Conservation (phyloP, 768 basidiomycete species). For the Exsudoporus frostii region DNA sequence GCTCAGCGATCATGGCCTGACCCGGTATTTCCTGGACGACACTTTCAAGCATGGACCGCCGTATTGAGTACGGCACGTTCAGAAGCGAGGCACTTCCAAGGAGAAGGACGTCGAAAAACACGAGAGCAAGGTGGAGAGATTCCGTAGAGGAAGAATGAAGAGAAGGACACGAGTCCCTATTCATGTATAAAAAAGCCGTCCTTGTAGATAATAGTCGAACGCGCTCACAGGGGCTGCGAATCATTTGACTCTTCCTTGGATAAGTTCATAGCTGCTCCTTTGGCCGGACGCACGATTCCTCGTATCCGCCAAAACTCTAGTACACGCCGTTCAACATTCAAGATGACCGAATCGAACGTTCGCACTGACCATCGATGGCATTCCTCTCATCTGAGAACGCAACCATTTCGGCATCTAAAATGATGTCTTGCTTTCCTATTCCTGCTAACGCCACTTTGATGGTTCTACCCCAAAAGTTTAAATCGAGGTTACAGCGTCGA, state of each 20-base stretch:
- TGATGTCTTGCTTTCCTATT: slow-evolving; percentile 40
- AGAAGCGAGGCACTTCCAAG: slow-evolving; percentile 62
- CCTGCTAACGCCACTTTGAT: slow-evolving; percentile 58
- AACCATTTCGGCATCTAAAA: slow-evolving; percentile 89
- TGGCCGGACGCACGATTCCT: slow-evolving; percentile 52
- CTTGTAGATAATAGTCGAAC: slow-evolving; percentile 1
- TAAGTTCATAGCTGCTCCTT: slow-evolving; percentile 37
- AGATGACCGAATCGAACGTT: background rate
- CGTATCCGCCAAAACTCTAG: slow-evolving; percentile 78
- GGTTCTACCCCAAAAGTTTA: slow-evolving; percentile 37
- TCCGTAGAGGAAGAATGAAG: slow-evolving; percentile 38
- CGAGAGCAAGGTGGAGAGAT: slow-evolving; percentile 65
- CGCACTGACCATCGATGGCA: slow-evolving; percentile 64
- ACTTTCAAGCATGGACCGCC: slow-evolving; percentile 61
- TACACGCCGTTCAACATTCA: slow-evolving; percentile 1
- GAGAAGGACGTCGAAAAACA: slow-evolving; percentile 85
- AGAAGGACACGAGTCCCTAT: slow-evolving; percentile 40
- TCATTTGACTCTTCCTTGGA: slow-evolving; percentile 19
- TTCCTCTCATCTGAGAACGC: slow-evolving; percentile 59
- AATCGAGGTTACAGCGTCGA: background rate
- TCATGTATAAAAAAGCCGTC: background rate
- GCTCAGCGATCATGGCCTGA: slow-evolving; percentile 59
- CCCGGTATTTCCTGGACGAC: slow-evolving; percentile 54
- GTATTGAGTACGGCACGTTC: slow-evolving; percentile 49
- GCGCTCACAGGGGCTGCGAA: slow-evolving; percentile 19